A percentile compares a stretch with the other conserved stretches of the same genome.
Conservation (phyloP, 352 stramenopile genomes). For the Pythium myriotylum region DNA sequence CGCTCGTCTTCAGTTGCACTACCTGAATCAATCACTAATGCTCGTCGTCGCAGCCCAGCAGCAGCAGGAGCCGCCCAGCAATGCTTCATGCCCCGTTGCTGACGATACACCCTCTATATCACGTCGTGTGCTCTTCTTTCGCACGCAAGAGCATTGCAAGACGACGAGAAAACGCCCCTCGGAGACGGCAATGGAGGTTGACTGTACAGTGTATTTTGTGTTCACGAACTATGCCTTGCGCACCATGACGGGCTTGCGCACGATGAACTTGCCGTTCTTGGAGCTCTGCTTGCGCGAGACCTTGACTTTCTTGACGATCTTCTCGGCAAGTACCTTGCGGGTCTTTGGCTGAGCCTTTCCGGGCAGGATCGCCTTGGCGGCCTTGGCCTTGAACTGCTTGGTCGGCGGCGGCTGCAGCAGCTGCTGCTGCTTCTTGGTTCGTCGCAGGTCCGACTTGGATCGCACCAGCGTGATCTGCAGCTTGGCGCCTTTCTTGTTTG, state of each 20-base stretch:
- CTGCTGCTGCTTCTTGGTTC: conserved; percentile 18
- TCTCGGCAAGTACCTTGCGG: conserved; percentile 36
- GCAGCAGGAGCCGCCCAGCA: too few relatives aligned
- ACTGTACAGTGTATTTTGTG: too few relatives aligned
- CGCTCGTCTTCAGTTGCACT: too few relatives aligned
- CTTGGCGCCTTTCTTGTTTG: conserved; percentile 17
- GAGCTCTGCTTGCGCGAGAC: conserved; percentile 37
- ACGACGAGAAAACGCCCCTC: too few relatives aligned
- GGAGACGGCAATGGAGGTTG: too few relatives aligned
- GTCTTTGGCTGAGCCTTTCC: conserved; percentile 39
- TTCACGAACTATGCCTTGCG: conserved; percentile 31
- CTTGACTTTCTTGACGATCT: conserved; percentile 29
- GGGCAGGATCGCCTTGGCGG: conserved; percentile 29
- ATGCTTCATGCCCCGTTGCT: too few relatives aligned
- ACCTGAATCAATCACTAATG: too few relatives aligned
- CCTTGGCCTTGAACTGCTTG: conserved; percentile 21
- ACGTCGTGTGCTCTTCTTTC: too few relatives aligned
- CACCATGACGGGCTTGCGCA: conserved; percentile 49
- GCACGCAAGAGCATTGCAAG: too few relatives aligned
- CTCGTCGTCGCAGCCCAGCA: too few relatives aligned
- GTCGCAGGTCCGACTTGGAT: conserved; percentile 23
- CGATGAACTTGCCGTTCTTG: conserved; percentile 46
- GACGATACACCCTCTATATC: too few relatives aligned
- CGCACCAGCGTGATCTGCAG: conserved; percentile 32
- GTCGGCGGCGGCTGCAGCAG: conserved; percentile 1